Conservation (phyloP, 495 filamentous ascomycete species). For the Extremus antarcticus region DNA sequence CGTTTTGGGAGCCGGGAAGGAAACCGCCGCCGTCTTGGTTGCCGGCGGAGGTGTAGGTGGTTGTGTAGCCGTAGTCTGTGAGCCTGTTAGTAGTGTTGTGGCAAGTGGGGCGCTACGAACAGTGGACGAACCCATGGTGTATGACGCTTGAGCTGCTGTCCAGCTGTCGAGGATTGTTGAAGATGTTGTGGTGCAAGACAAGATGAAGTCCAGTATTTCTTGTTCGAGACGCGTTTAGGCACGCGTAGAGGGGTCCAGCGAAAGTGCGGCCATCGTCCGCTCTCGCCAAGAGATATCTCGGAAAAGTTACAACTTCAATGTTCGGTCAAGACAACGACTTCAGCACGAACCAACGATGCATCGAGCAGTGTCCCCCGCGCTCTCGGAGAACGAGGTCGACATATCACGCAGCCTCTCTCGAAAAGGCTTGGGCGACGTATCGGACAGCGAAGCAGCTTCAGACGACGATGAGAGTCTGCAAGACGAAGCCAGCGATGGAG, state of each 20-base stretch:
- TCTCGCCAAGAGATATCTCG: not conserved
- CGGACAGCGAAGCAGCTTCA: conserved; percentile 1
- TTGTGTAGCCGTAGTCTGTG: conserved; percentile 36
- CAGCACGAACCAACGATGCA: conserved; percentile 17
- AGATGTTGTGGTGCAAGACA: too few species aligned
- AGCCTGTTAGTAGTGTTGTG: not conserved
- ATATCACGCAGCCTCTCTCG: conserved; percentile 72
- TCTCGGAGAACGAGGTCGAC: conserved; percentile 85
- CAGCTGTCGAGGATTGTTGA: too few species aligned
- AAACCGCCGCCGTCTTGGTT: conserved; percentile 58
- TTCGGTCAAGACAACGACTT: not conserved
- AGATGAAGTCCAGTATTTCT: too few species aligned
- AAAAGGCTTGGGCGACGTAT: conserved; percentile 25
- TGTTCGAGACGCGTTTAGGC: too few species aligned
- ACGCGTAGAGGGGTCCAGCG: too few species aligned
- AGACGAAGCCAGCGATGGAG: conserved; percentile 30
- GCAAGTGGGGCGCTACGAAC: not conserved
- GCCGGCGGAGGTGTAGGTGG: conserved; percentile 49
- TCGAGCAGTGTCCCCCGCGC: conserved; percentile 65
- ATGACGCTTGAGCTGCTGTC: too few species aligned
- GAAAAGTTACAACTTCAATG: not conserved
- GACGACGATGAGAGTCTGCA: not conserved
- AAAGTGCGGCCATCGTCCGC: too few species aligned
- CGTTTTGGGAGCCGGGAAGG: conserved; percentile 43
- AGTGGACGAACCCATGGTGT: not conserved